These are phyloP conservation scores for Globisporangium solare DNA, from an alignment of 352 stramenopile genomes.

Conservation along the genomic window DNA sequence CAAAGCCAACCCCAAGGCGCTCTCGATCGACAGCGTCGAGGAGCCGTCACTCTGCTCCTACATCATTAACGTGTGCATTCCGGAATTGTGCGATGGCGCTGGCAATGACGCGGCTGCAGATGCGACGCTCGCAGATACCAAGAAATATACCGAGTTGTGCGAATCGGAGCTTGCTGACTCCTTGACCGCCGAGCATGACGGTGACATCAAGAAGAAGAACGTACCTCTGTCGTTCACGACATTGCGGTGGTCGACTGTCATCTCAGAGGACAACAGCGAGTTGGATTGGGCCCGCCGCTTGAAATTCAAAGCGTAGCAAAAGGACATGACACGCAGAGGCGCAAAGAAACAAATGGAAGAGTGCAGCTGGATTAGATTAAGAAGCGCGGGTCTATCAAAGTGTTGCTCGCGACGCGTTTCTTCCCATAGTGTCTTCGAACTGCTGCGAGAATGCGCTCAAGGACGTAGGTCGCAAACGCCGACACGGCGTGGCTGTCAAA, in stretches of 20 bases:
- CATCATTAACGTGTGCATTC: conserved; percentile 75
- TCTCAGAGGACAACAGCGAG: conserved; percentile 83
- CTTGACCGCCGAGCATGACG: conserved; percentile 12
- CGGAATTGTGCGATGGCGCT: conserved; percentile 50
- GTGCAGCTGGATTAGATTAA: conserved; percentile 41
- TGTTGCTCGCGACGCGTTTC: conserved; percentile 46
- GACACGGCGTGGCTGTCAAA: conserved; percentile 58
- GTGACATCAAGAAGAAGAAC: neutral
- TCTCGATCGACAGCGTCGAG: conserved; percentile 71
- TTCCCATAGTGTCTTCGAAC: conserved; percentile 34
- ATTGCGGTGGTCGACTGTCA: conserved; percentile 71
- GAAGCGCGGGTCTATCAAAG: conserved; percentile 63
- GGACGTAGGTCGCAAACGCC: conserved; percentile 53
- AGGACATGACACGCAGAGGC: neutral
- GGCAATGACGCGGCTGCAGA: conserved; percentile 22
- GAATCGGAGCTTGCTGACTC: conserved; percentile 40
- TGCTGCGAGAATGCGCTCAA: conserved; percentile 34
- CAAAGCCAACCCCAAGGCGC: conserved; percentile 42
- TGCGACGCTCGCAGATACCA: conserved; percentile 16
- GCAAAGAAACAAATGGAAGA: conserved; percentile 9
- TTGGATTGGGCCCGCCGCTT: conserved; percentile 73
- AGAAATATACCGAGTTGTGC: conserved; percentile 43
- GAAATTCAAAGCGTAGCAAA: conserved; percentile 46
- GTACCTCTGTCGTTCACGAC: conserved; percentile 53
- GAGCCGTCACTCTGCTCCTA: conserved; percentile 81